Evolutionary conservation across 2,329 filamentous ascomycete genomes (phyloP), one percentile per base, ranked within the genome.

Genomic region (Xylaria polymorpha): DNA sequence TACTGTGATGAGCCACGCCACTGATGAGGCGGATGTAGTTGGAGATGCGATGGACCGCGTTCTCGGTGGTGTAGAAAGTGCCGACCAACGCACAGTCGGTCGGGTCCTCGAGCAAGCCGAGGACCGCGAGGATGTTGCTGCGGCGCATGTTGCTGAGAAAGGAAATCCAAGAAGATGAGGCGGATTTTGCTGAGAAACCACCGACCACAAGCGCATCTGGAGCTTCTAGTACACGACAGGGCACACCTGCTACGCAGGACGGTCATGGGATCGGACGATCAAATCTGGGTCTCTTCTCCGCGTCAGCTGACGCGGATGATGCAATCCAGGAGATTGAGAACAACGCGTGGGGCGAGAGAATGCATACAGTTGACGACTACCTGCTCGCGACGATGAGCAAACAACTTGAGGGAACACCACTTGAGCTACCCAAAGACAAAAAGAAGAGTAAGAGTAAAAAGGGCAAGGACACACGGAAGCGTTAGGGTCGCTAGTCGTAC

Each of bases 61-160:
- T 3, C 87, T 98, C 0, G 93, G 92, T 12, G 85, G 86, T 0
- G 85, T 88, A 25, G 87, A 87, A 69, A 90, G 84, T 67, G 86
- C 85, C 12, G 89, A 90, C 39, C 85, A 89, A 66, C 85, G 86
- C 46, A 85, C 83, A 37, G 89, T 92, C 1, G 88, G 90, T 3
- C 88, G 91, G 18, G 93, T 91, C 0, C 90, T 99, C 39, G 94
- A 97, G 74, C 92, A 93, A 72, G 95, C 94, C 0, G 96, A 99
- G 80, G 96, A 99, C 75, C 89, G 88, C 57, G 96, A 99, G 78
- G 96, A 99, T 77, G 93, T 95, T 15, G 90, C 90, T 32, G 96
- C 96, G 0, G 96, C 96, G 1, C 91, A 92, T 61, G 88, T 92
- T 10, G 96, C 96, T 0, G 92, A 97, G 78, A 96, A 96, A 92